phyloP scores from a whole-genome alignment of 1,284 basidiomycete genomes.

The Taiwanofungus camphoratus region DNA sequence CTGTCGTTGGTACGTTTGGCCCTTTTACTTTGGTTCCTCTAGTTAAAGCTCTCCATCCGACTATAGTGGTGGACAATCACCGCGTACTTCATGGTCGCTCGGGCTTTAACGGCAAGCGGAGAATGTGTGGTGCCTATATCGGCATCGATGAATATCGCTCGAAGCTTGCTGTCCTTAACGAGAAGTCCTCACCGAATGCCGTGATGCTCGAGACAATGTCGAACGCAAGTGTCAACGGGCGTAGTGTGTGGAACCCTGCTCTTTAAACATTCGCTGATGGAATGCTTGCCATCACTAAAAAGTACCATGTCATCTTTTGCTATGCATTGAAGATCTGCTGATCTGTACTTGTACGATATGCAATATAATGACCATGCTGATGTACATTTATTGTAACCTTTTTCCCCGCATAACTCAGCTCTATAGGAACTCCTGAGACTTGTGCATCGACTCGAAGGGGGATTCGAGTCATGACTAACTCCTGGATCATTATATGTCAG shows the following conservation, averaged over 20 bases:
- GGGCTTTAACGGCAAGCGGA: constrained; percentile 79
- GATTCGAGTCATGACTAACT: too few relatives aligned
- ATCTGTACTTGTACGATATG: too few relatives aligned
- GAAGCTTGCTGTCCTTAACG: constrained; percentile 62
- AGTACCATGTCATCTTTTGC: too few relatives aligned
- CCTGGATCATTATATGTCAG: too few relatives aligned
- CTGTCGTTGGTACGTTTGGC: constrained; percentile 65
- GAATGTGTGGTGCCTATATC: constrained; percentile 95
- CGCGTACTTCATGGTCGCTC: constrained; percentile 92
- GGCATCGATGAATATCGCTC: constrained; percentile 88
- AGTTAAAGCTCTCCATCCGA: constrained; percentile 1
- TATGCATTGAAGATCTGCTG: too few relatives aligned
- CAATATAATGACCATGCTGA: too few relatives aligned
- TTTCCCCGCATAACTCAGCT: too few relatives aligned
- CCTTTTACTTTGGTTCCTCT: background rate
- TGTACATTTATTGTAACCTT: too few relatives aligned
- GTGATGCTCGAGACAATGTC: constrained; percentile 19
- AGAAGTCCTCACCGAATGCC: constrained; percentile 39
- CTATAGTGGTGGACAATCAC: constrained; percentile 88
- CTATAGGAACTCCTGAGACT: too few relatives aligned
- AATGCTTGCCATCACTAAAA: too few relatives aligned
- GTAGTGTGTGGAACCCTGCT: constrained; percentile 32
- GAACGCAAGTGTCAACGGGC: constrained; percentile 16
- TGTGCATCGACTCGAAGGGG: too few relatives aligned
- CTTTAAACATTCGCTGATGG: too few relatives aligned